Percentiles rank a stretch among this genome's conserved stretches.
These are phyloP conservation scores for Saccharomyces eubayanus DNA, from an alignment of 805 yeast genomes.

Conservation along the genomic window DNA sequence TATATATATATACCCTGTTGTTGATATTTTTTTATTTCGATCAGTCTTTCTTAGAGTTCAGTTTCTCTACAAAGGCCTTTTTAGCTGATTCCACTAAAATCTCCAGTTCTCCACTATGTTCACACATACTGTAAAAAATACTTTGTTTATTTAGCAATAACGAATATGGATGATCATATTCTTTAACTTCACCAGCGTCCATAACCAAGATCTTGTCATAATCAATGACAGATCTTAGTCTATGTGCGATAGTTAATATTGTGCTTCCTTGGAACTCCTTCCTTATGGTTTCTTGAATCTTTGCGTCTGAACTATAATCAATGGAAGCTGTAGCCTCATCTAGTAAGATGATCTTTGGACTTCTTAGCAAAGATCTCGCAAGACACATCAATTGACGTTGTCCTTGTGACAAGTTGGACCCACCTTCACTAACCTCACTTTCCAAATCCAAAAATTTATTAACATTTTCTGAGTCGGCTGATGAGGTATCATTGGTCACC, in stretches of 20 bases:
- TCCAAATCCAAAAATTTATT: constrained; percentile 58
- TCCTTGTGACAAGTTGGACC: constrained; percentile 69
- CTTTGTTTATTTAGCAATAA: constrained; percentile 42
- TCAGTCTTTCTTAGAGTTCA: constrained; percentile 7
- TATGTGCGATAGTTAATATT: constrained; percentile 71
- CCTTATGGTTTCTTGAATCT: constrained; percentile 65
- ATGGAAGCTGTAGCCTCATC: constrained; percentile 81
- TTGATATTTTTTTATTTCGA: neutral
- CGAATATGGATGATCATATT: constrained; percentile 57
- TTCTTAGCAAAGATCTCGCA: constrained; percentile 55
- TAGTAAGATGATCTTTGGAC: constrained; percentile 61
- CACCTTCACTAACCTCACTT: constrained; percentile 56
- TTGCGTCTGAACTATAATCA: constrained; percentile 68
- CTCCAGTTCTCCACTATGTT: constrained; percentile 80
- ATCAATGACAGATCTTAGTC: constrained; percentile 69
- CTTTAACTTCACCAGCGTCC: constrained; percentile 64
- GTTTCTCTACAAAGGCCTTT: constrained; percentile 37
- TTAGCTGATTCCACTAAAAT: constrained; percentile 59
- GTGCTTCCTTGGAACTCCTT: constrained; percentile 61
- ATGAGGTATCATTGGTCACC: constrained; percentile 20
- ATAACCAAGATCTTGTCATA: constrained; percentile 69
- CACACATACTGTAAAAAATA: constrained; percentile 58
- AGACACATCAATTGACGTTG: constrained; percentile 71
- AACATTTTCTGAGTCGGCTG: constrained; percentile 39
- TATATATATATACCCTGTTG: neutral